Base-by-base conservation (phyloP, 257 asterid species). In the Nyctanthes arbortristis region DNA sequence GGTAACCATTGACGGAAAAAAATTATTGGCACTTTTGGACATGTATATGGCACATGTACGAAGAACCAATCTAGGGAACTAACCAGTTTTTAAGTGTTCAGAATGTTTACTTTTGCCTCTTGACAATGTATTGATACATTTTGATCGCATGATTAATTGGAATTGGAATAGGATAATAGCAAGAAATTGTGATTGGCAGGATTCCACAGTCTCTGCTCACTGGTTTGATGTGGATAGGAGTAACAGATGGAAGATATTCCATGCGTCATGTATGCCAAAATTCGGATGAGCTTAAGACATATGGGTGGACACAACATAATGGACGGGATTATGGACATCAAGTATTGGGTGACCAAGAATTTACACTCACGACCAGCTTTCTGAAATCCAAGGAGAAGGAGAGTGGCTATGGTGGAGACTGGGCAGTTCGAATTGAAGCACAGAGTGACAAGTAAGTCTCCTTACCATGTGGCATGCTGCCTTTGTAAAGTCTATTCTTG, bases 371-470 rank as follows among this genome's bases (percentile, higher is more conserved):
- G 3, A 91, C 99, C 28, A 85, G 87, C 75, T 94, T 94, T 83
- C 78, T 94, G 79, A 94, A 94, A 78, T 82, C 87, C 12, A 89
- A 75, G 84, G 97, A 77, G 67, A 71, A 73, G 63, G 95, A 79
- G 43, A 89, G 99, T 73, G 96, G 97, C 69, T 94, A 89, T 75
- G 99, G 99, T 67, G 99, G 99, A 74, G 97, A 94, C 78, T 94
- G 99, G 99, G 93, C 92, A 25, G 83, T 83, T 77, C 88, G 93
- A 56, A 77, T 94, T 45, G 93, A 84, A 77, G 96, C 82, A 59
- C 86, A 85, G 59, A 75, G 80, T 28, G 84, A 94, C 68, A 82
- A 27, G 99, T 89, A 88, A 78, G 29, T 79, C 59, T 72, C 77
- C 61, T 39, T 33, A 84, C 76, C 47, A 67, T 75, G 75, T 35